Conservation (phyloP, 1,139 yeast species). For the Schizosaccharomyces versatilis region DNA sequence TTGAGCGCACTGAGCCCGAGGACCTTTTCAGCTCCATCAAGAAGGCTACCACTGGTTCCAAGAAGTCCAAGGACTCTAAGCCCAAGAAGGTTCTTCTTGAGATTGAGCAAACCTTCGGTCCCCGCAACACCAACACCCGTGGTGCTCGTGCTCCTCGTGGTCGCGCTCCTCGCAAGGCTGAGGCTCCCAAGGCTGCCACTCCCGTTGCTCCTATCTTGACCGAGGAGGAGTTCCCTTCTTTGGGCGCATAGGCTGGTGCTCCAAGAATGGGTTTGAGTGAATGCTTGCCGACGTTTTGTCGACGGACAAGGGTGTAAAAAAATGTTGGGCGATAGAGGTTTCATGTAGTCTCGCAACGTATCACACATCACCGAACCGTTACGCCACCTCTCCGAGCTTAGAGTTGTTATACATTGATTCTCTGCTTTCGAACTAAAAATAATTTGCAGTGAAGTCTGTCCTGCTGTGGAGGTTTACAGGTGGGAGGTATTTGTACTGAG, state of each 20-base stretch:
- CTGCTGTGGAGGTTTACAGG: no score
- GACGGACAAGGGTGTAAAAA: no score
- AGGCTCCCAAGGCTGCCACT: not conserved
- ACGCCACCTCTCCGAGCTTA: no score
- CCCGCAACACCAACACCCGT: not conserved
- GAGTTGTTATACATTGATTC: no score
- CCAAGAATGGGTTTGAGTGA: no score
- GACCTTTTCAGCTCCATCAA: conserved; percentile 30
- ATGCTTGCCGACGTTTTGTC: no score
- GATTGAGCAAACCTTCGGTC: conserved; percentile 26
- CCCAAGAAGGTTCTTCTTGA: conserved; percentile 40
- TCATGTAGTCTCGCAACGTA: no score
- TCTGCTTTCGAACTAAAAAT: no score
- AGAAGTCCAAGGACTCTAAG: conserved; percentile 25
- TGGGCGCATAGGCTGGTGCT: not conserved
- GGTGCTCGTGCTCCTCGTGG: not conserved
- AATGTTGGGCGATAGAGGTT: no score
- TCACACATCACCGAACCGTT: no score
- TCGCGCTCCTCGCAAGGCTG: not conserved
- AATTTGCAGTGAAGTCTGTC: no score
- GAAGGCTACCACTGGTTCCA: conserved; percentile 26
- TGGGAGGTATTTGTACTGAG: no score
- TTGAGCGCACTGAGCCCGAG: conserved; percentile 21
- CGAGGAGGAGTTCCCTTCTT: not conserved
- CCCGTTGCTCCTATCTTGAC: not conserved